Evolutionary conservation across 2,329 filamentous ascomycete genomes (phyloP).

Genomic region (Fusarium mundagurra): DNA sequence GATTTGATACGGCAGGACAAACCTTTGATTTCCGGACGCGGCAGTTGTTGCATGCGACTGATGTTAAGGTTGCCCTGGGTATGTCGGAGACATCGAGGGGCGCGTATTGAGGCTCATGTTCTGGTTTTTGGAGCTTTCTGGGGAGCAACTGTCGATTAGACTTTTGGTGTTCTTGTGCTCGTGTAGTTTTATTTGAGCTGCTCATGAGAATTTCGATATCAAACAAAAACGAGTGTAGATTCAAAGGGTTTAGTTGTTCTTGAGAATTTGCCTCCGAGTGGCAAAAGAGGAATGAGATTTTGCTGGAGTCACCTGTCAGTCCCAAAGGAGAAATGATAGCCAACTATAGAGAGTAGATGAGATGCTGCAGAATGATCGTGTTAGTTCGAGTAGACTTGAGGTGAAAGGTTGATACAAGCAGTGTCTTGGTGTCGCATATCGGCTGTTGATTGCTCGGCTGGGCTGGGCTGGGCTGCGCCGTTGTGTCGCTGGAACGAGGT

Average conservation of each 20-base stretch:
- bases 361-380: not conserved
- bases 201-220: not conserved
- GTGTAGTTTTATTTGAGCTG: not conserved
- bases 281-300: not conserved
- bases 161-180: constrained; percentile 16
- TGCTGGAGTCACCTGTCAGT: not conserved
- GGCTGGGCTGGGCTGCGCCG: not conserved
- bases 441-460: not conserved
- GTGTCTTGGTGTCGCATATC: not conserved
- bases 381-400: not conserved
- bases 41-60: constrained; percentile 25
- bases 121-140: not conserved
- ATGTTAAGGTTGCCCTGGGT: constrained; percentile 3
- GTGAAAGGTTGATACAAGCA: not conserved
- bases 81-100: constrained; percentile 1
- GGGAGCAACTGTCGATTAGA: constrained; percentile 15
- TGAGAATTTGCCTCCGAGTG: not conserved
- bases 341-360: not conserved
- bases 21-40: constrained; percentile 21
- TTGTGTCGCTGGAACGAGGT: not conserved
- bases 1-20: not conserved
- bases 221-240: not conserved
- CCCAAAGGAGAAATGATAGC: not conserved
- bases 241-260: not conserved
- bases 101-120: not conserved